phyloP scores from a whole-genome alignment of 2,329 filamentous ascomycete species.

The Myriangium duriaei region DNA sequence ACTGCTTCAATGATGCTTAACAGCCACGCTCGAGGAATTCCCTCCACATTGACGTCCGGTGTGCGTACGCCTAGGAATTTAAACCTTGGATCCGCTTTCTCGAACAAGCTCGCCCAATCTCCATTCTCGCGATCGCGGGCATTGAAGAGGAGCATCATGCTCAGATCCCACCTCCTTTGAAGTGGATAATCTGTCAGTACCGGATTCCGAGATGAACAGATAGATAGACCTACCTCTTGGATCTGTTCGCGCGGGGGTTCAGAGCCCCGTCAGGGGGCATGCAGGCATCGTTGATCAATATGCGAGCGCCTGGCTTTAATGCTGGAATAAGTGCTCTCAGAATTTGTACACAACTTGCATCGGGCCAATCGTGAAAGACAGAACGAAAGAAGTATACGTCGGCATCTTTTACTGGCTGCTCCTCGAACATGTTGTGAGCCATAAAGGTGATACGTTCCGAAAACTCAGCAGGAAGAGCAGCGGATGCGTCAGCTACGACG shows the following conservation, averaged over 20 bases:
- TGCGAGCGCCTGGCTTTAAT: constrained; percentile 13
- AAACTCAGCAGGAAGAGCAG: constrained; percentile 5
- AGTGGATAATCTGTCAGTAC: background rate
- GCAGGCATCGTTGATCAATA: constrained; percentile 18
- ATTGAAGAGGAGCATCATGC: constrained; percentile 17
- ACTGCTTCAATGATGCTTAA: background rate
- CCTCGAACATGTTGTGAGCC: constrained; percentile 19
- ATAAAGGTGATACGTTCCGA: constrained; percentile 13
- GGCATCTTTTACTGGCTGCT: constrained; percentile 19
- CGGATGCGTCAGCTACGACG: background rate
- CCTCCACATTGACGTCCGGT: background rate
- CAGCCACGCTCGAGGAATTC: background rate
- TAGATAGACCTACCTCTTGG: background rate
- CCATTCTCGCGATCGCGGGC: constrained; percentile 16
- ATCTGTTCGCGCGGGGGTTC: background rate
- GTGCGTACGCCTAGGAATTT: background rate
- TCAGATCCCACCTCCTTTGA: constrained; percentile 12
- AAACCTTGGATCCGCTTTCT: background rate
- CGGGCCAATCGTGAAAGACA: constrained; percentile 20
- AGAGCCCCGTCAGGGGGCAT: constrained; percentile 9
- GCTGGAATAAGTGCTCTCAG: constrained; percentile 13
- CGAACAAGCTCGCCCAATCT: constrained; percentile 13
- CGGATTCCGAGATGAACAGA: background rate
- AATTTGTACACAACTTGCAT: constrained; percentile 15
- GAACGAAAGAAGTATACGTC: constrained; percentile 19